Percentiles rank a stretch among this genome's conserved stretches.
Conservation (phyloP, 129 eudicot species). For the Centaurea solstitialis region DNA sequence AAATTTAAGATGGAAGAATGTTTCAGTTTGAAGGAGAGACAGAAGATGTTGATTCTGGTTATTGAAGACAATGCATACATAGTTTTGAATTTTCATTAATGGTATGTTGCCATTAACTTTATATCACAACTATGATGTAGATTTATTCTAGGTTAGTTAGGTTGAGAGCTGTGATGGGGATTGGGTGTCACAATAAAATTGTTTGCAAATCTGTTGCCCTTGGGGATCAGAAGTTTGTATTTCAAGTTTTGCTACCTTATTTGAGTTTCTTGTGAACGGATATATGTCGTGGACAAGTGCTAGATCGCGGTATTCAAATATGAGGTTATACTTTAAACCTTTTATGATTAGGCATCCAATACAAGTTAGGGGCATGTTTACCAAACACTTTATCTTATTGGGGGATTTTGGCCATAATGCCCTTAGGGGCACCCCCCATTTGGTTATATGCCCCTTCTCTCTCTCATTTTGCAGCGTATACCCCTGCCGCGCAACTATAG, state of each 20-base stretch:
- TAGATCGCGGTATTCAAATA: not conserved
- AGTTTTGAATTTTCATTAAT: slow-evolving; percentile 3
- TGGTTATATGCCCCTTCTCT: too few species aligned
- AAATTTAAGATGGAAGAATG: slow-evolving; percentile 5
- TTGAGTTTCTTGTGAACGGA: not conserved
- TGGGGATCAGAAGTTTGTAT: not conserved
- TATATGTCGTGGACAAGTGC: not conserved
- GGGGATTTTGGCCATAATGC: too few species aligned
- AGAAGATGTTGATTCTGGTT: slow-evolving; percentile 20
- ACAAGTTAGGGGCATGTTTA: too few species aligned
- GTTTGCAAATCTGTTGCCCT: not conserved
- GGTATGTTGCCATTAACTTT: slow-evolving; percentile 14
- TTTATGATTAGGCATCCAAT: too few species aligned
- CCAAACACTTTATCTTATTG: too few species aligned
- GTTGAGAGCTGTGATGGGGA: slow-evolving; percentile 2
- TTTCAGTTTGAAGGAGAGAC: not conserved
- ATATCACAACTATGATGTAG: slow-evolving; percentile 26
- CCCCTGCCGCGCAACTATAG: too few species aligned
- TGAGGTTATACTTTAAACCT: not conserved
- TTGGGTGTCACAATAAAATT: slow-evolving; percentile 2
- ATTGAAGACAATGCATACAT: slow-evolving; percentile 20
- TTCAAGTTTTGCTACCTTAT: not conserved
- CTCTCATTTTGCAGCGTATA: too few species aligned
- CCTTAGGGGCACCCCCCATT: too few species aligned
- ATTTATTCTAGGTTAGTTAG: not conserved